Base-by-base conservation (phyloP, 495 filamentous ascomycete species). In the Penicillium subrubescens region DNA sequence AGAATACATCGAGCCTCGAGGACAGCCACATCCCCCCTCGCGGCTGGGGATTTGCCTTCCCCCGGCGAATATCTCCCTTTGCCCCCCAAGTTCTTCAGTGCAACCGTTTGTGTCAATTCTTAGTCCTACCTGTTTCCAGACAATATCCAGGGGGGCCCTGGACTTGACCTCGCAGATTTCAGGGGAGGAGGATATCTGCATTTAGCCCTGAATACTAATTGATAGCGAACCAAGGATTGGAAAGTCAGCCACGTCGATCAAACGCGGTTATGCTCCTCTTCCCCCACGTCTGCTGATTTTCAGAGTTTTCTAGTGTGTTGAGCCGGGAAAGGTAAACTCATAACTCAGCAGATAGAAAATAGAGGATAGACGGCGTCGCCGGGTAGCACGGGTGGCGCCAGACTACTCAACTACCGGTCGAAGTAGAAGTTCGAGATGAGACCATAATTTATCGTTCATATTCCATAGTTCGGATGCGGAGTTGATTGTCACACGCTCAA, bases 331-430 rank as follows among this genome's bases (percentile, higher is more conserved):
- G 27, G 46, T 25, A 50, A 50, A 19, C 43, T 21, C 8, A 27
- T 27, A 21, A 44, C n/a, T 8, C 6, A 21, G 21, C 0, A 44
- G 8, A 10, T 7, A 21, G 19, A 21, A 2, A 48, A 31, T 7
- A 19, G 27, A 46, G 7, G 34, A 21, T 19, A 48, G 21, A 46
- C 53, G 67, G 64, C 11, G n/a, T 51, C 8, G 60, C 58, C 60
- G 54, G 61, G 53, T 60, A 34, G 29, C 39, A 57, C 48, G 31
- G 62, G 35, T 44, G 63, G 66, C 60, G 56, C 37, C 23, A 53
- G 54, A 58, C 31, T 33, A 56, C 35, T 10, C n/a, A 46, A 33
- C 46, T 23, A 15, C 10, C 23, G 46, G 46, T 50, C 11, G 46
- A 27, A 8, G 25, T 11, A 21, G 39, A 7, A 43, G 39, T 43